These are phyloP conservation scores for Rubroshorea leprosula DNA, from an alignment of 345 rosid genomes.

Conservation along the genomic window DNA sequence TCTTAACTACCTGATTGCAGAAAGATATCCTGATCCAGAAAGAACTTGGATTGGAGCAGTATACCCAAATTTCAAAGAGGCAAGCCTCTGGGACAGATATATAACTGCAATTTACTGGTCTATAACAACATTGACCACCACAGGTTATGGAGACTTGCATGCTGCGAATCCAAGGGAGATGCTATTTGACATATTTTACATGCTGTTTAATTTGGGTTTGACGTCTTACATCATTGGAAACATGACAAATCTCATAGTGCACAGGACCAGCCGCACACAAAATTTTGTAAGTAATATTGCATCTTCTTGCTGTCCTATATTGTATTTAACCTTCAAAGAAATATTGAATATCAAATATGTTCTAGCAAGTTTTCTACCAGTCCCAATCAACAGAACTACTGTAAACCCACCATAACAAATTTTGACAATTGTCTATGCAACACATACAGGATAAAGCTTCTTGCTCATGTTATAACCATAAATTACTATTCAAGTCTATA, in stretches of 20 bases:
- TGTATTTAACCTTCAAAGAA: constrained; percentile 16
- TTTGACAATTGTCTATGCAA: not conserved
- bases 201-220: constrained; percentile 89
- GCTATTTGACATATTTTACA: constrained; percentile 87
- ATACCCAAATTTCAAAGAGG: constrained; percentile 63
- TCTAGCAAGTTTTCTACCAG: constrained; percentile 1
- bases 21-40: constrained; percentile 70
- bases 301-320: constrained; percentile 16
- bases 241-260: constrained; percentile 97
- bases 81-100: constrained; percentile 72
- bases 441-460: not conserved
- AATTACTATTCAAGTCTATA: not conserved
- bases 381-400: constrained; percentile 8
- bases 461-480: not conserved
- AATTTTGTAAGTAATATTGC: constrained; percentile 56
- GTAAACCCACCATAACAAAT: not conserved
- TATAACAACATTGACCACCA: constrained; percentile 83
- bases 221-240: constrained; percentile 94
- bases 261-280: constrained; percentile 97
- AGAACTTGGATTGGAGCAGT: constrained; percentile 86
- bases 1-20: constrained; percentile 86
- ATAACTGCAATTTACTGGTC: constrained; percentile 90
- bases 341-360: not conserved
- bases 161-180: constrained; percentile 91
- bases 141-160: constrained; percentile 95